Base-by-base conservation (phyloP, 2,329 filamentous ascomycete species). In the Colletotrichum gloeosporioides region DNA sequence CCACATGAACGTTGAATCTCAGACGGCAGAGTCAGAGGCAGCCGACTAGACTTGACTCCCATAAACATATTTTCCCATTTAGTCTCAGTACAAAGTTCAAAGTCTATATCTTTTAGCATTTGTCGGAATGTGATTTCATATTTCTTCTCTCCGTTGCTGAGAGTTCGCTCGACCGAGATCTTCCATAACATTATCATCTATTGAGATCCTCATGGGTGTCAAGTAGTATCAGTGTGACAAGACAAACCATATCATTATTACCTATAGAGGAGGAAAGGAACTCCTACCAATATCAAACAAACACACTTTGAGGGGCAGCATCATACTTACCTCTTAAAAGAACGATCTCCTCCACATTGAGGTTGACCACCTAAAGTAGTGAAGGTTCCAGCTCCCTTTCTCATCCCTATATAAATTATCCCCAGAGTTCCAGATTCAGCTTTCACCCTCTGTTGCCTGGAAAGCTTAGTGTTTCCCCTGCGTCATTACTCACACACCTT, bases 381-480 rank as follows among this genome's bases (percentile, higher is more conserved):
- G 7, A 16, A 18, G 16, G 4, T 39, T 9, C 1, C 16, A 15
- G 36, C 36, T 5, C 8, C 7, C 4, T 39, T 9, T 39, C 36
- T 18, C 15, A 39, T 39, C 16, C 16, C 36, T 18, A 18, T 4
- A 39, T 3, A 7, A 18, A 9, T 39, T 15, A 39, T 18, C 0
- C 16, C 1, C 36, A 39, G 36, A 39, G 36, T 39, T 4, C 36
- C 8, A 39, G 8, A 39, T 36, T 39, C 16, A 15, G 0, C 36
- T 1, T 39, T 39, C 36, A 8, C 16, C 16, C 8, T 39, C 36
- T 39, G 16, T 39, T 39, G 36, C 16, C 16, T 39, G 2, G 4
- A 39, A 0, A 39, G 1, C 16, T 39, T 4, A 39, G 16, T 39
- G 16, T 39, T 0, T 18, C 0, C 16, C 15, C 16, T 18, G 7